phyloP scores from a whole-genome alignment of 176 grass and related monocot species.

The Pontederia crassipes region DNA sequence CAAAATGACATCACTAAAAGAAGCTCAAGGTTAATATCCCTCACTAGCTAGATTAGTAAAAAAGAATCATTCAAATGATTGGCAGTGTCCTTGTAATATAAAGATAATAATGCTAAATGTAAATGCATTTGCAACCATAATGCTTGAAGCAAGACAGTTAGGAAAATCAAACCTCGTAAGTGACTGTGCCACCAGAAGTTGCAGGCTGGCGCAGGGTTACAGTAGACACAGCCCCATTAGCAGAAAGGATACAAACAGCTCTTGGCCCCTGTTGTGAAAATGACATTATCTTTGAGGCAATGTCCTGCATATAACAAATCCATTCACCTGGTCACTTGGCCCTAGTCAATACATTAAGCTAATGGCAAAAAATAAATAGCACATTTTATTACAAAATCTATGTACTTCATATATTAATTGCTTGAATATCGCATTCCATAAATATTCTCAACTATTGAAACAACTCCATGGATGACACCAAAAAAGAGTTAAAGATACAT shows the following conservation, averaged over 20 bases:
- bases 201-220: slow-evolving; percentile 32
- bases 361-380: not conserved
- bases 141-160: not conserved
- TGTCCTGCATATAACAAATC: slow-evolving; percentile 25
- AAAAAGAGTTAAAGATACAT: too few relatives aligned
- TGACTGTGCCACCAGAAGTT: slow-evolving; percentile 20
- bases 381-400: not conserved
- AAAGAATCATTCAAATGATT: not conserved
- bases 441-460: too few relatives aligned
- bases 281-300: slow-evolving; percentile 32
- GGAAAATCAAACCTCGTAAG: slow-evolving; percentile 11
- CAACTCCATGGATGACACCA: too few relatives aligned
- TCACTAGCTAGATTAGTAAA: too few relatives aligned
- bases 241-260: slow-evolving; percentile 35
- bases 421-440: too few relatives aligned
- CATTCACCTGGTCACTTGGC: not conserved
- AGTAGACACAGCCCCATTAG: slow-evolving; percentile 30
- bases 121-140: not conserved
- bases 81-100: not conserved
- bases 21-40: too few relatives aligned
- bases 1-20: too few relatives aligned
- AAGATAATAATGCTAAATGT: not conserved
- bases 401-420: not conserved
- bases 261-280: slow-evolving; percentile 28
- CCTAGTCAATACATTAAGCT: not conserved